Percentiles rank a stretch among this genome's conserved stretches.
Conservation (phyloP, 768 basidiomycete species). For the Pleurotus tuber-regium region DNA sequence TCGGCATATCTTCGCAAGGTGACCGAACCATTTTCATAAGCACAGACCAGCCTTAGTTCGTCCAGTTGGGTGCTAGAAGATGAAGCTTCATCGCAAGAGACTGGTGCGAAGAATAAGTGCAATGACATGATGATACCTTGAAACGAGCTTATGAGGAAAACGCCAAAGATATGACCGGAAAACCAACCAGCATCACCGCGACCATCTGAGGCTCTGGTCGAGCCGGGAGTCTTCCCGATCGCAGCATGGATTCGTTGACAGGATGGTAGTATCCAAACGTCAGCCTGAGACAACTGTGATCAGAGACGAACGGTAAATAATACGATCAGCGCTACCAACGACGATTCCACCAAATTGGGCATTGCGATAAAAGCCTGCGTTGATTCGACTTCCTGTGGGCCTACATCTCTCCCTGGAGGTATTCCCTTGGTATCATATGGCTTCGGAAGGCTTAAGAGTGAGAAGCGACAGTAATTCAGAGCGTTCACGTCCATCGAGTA, state of each 20-base stretch:
- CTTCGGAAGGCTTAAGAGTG: slow-evolving; percentile 42
- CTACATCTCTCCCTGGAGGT: background rate
- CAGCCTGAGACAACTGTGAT: slow-evolving; percentile 55
- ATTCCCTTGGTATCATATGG: slow-evolving; percentile 1
- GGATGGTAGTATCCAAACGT: slow-evolving; percentile 80
- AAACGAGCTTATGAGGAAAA: background rate
- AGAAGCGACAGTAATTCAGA: slow-evolving; percentile 91
- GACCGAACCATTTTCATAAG: slow-evolving; percentile 90
- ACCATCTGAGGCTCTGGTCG: slow-evolving; percentile 38
- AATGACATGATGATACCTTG: slow-evolving; percentile 89
- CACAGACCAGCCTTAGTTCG: slow-evolving; percentile 63
- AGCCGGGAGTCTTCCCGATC: slow-evolving; percentile 54
- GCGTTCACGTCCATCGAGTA: slow-evolving; percentile 90
- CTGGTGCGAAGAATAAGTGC: slow-evolving; percentile 50
- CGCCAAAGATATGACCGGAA: background rate
- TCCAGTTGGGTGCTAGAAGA: slow-evolving; percentile 26
- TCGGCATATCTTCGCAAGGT: slow-evolving; percentile 54
- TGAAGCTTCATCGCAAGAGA: slow-evolving; percentile 20
- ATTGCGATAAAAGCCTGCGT: slow-evolving; percentile 63
- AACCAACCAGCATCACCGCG: slow-evolving; percentile 55
- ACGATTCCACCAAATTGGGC: slow-evolving; percentile 88
- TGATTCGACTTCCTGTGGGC: slow-evolving; percentile 10
- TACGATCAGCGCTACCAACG: slow-evolving; percentile 47
- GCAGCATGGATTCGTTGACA: slow-evolving; percentile 77
- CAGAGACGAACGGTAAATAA: slow-evolving; percentile 3